Base-by-base conservation (phyloP, 2,329 filamentous ascomycete genomes). In the Neurospora crassa region DNA sequence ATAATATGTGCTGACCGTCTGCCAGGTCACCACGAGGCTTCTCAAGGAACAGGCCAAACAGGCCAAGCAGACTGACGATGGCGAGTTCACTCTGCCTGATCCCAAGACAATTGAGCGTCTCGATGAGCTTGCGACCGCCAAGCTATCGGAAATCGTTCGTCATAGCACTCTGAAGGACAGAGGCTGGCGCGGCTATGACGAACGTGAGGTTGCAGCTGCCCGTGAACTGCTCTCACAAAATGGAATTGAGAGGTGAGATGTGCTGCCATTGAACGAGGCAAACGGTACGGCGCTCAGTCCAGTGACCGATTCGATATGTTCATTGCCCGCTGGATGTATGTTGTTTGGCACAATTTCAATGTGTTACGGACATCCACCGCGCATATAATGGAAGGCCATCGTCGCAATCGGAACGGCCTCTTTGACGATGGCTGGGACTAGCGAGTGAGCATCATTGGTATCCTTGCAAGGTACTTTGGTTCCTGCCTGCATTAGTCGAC, bases 71-170 rank as follows among this genome's bases (percentile, higher is more conserved):
- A 77, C 79, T 10, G 86, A 86, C 34, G 76, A 80, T 29, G 86
- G 86, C 34, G 84, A 82, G 14, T 83, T 89, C 71, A 76, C 85
- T 1, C 78, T 89, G 2, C 91, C 91, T 2, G 83, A 86, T 14
- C 78, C 85, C 37, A 82, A 83, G 68, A 90, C 87, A 0, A 82
- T 93, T 11, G 85, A 91, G 78, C 88, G 87, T 76, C 84, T 96
- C 68, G 91, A 93, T 75, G 87, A 92, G 78, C 80, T 87, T 71
- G 92, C 93, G 29, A 95, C 91, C 0, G 83, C 85, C 71, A 94
- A 93, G 80, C 85, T 96, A 16, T 86, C 87, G 0, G 92, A 95
- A 78, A 94, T 96, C 76, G 88, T 94, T 73, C 86, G 91, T 72
- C 86, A 87, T 73, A 84, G 87, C 78, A 81, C 84, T 43, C 84